Base-by-base conservation (phyloP, 176 grass and related monocot species). In the Pontederia paniculata region DNA sequence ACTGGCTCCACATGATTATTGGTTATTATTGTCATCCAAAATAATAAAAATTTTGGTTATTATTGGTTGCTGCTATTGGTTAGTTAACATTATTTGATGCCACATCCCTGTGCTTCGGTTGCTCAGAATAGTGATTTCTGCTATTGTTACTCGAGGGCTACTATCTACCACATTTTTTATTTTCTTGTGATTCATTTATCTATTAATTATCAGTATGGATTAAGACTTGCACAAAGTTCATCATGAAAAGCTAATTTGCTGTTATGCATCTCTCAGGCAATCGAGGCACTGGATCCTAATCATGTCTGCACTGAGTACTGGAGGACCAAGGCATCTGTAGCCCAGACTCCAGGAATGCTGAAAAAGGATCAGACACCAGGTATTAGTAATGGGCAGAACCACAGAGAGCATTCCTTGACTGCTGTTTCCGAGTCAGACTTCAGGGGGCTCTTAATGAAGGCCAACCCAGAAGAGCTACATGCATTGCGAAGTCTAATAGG, bases 241-340 rank as follows among this genome's bases (percentile, higher is more conserved):
- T 6, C 28, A 37, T 37, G 28, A 37, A 37, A 37, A 37, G 28
- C 28, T 37, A 6, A 37, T 37, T 37, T 37, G 28, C 0, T 6
- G 3, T 49, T 58, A 43, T n/a, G n/a, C n/a, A n/a, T n/a, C 53
- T 13, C 18, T 42, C 76, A 97, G 86, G 82, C 51, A 61, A 84
- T 97, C 15, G 83, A 87, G 68, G 60, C 56, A 14, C 74, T 42
- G 0, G 86, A 90, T 74, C 74, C 22, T 54, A 71, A 81, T 62
- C 80, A 19, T 45, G 23, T 84, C 12, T 90, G 86, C 56, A 76
- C 65, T 12, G 91, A 87, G 48, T 97, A 90, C 70, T 97, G 91
- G 91, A 78, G 48, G 77, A 12, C 44, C 25, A 1, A 48, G 43
- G 7, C n/a, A 23, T 5, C 46, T 12, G 13, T 13, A 1, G n/a